A percentile compares a stretch with the other conserved stretches of the same genome.
These are phyloP conservation scores for Limnomonas spitsbergensis DNA, from an alignment of 139 green algal species.

Conservation along the genomic window DNA sequence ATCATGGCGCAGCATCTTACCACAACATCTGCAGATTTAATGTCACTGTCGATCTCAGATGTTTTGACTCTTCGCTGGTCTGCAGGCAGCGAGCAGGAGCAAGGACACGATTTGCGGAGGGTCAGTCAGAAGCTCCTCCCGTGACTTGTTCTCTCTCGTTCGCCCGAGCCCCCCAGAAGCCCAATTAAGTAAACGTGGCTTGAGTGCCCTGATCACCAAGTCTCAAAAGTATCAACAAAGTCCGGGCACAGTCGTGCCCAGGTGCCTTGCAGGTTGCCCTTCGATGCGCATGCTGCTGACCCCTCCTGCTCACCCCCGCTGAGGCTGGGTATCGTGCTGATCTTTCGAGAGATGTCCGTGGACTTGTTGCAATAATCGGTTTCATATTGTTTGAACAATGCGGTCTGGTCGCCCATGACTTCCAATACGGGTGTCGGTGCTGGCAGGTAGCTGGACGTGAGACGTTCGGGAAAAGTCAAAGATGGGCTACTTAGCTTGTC, in stretches of 20 bases:
- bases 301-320: slow-evolving; percentile 51
- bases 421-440: no score
- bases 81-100: no score
- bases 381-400: slow-evolving; percentile 75
- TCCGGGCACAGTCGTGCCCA: no score
- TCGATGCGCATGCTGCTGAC: background rate
- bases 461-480: no score
- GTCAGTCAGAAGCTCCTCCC: background rate
- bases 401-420: slow-evolving; percentile 41
- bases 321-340: slow-evolving; percentile 43
- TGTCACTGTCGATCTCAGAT: slow-evolving; percentile 71
- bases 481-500: no score
- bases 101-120: background rate
- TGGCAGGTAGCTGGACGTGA: no score
- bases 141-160: no score
- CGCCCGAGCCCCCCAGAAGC: no score
- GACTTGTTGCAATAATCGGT: slow-evolving; percentile 80
- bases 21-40: slow-evolving; percentile 79
- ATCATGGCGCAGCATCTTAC: slow-evolving; percentile 42
- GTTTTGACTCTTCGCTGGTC: slow-evolving; percentile 59
- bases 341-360: slow-evolving; percentile 65
- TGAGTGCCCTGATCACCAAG: background rate
- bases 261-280: background rate
- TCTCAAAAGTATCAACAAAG: no score
- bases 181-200: no score